Conservation (phyloP, 2,329 filamentous ascomycete species). For the Penicillium sp. region DNA sequence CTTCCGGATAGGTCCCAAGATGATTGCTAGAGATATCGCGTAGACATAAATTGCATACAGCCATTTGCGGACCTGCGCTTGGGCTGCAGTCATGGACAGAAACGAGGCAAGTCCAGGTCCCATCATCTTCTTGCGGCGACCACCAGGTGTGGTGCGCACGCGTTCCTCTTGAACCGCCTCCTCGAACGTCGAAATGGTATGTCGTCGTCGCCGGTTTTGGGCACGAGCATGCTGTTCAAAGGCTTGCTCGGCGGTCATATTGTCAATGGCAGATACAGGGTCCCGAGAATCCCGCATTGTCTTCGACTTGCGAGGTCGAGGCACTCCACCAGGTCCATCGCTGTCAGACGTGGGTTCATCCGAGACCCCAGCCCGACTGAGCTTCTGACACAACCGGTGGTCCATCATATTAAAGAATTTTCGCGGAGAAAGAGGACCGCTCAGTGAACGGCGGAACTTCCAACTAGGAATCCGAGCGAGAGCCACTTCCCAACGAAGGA, state of each 20-base stretch:
- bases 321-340: slow-evolving; percentile 38
- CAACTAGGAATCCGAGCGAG: slow-evolving; percentile 89
- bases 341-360: slow-evolving; percentile 48
- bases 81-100: slow-evolving; percentile 76
- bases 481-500: slow-evolving; percentile 82
- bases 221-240: slow-evolving; percentile 27
- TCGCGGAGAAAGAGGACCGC: slow-evolving; percentile 44
- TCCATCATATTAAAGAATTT: slow-evolving; percentile 51
- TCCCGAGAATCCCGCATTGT: slow-evolving; percentile 33
- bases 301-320: slow-evolving; percentile 46
- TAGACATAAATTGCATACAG: slow-evolving; percentile 83
- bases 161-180: slow-evolving; percentile 38
- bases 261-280: slow-evolving; percentile 33
- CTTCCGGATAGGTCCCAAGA: slow-evolving; percentile 73
- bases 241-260: slow-evolving; percentile 32
- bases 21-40: slow-evolving; percentile 65
- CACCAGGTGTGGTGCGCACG: slow-evolving; percentile 62
- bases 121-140: slow-evolving; percentile 69
- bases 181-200: slow-evolving; percentile 60
- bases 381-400: slow-evolving; percentile 55
- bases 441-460: slow-evolving; percentile 72
- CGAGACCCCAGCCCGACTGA: slow-evolving; percentile 51
- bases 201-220: slow-evolving; percentile 41
- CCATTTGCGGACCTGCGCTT: slow-evolving; percentile 81
- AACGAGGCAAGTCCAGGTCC: slow-evolving; percentile 73